phyloP scores from a whole-genome alignment of 306 rosid genomes.

The Cucumis melo region DNA sequence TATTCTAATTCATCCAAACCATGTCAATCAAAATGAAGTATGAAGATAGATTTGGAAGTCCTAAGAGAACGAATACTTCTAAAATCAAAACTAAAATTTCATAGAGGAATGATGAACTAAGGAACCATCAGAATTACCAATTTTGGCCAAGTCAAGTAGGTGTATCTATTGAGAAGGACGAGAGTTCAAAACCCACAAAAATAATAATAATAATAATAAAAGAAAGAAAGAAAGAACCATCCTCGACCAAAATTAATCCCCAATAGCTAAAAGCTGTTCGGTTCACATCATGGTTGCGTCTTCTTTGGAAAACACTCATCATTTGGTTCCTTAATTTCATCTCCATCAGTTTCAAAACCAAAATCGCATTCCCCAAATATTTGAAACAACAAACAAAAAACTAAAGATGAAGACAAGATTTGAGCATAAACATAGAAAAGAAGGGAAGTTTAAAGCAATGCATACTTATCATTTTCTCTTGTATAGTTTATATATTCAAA shows the following conservation, averaged over 20 bases:
- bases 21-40: too few species aligned
- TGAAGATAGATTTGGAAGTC: too few species aligned
- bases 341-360: neutral
- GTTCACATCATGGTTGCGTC: slow-evolving; percentile 87
- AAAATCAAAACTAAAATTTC: too few species aligned
- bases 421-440: too few species aligned
- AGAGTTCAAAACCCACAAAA: neutral
- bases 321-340: slow-evolving; percentile 29
- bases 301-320: slow-evolving; percentile 37
- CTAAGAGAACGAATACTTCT: too few species aligned
- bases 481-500: too few species aligned
- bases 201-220: neutral
- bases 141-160: neutral
- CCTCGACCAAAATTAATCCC: slow-evolving; percentile 64
- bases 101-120: too few species aligned
- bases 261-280: slow-evolving; percentile 55
- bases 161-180: neutral
- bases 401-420: neutral
- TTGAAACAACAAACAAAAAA: neutral
- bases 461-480: too few species aligned
- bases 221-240: slow-evolving; percentile 42
- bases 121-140: neutral
- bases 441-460: too few species aligned
- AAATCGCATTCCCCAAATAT: neutral
- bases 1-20: too few species aligned